Evolutionary conservation across 2,329 filamentous ascomycete species (phyloP), one percentile per base, ranked within the genome.

Genomic region (Nigrospora osmanthi): DNA sequence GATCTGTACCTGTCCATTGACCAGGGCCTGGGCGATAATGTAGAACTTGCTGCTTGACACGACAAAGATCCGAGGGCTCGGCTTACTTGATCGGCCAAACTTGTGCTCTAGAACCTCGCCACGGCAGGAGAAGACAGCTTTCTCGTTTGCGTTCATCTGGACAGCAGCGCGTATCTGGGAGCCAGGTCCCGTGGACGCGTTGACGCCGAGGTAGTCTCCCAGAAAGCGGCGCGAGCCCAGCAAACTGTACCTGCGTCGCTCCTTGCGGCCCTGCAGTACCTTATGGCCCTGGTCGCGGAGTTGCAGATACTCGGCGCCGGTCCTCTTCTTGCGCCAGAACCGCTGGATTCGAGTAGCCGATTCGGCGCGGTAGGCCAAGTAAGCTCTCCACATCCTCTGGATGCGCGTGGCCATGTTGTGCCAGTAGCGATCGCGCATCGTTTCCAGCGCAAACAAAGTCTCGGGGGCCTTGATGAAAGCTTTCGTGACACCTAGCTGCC

Each of bases 341-440:
- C 89, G 80, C 63, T 97, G 93, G 53, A 98, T 97, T 32, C 93
- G 81, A 13, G 85, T 95, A 7, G 93, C 93, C 47, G 88, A 93
- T 66, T 98, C 93, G 23, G 82, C 85, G 38, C 93, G 81, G 66
- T 97, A 97, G 6, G 91, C 83, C 35, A 97, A 76, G 60, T 96
- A 97, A 43, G 94, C 95, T 57, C 93, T 81, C 93, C 93, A 98
- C 60, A 95, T 93, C 54, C 93, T 81, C 69, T 98, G 93, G 48
- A 98, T 97, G 47, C 93, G 82, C 48, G 91, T 95, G 4, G 93
- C 93, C 93, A 98, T 97, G 68, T 97, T 98, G 67, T 97, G 91
- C 91, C 91, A 97, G 67, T 97, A 98, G 46, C 88, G 78, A 62
- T 98, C 93, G 60, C 93, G 81, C 91, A 98, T 97, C 47, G 94